Evolutionary conservation across 2,329 filamentous ascomycete genomes (phyloP).

Genomic region (Zymoseptoria tritici): DNA sequence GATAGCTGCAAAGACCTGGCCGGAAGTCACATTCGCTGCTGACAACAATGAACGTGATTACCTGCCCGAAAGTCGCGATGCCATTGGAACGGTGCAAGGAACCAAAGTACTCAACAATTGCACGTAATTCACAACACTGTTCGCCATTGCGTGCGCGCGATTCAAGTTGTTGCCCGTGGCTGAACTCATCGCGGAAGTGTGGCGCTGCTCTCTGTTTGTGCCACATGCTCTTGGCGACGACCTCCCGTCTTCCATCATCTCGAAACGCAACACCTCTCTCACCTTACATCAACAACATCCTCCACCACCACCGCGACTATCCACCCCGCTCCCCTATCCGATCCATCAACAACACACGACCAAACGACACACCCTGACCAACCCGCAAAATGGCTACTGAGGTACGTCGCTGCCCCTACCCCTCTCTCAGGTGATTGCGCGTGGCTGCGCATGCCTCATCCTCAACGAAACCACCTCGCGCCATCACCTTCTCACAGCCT

Average conservation of each 20-base stretch:
- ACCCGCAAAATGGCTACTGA: slow-evolving; percentile 50
- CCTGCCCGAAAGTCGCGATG: background rate
- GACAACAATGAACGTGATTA: background rate
- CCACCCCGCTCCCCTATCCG: background rate
- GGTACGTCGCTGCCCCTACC: slow-evolving; percentile 43
- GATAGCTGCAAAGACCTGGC: background rate
- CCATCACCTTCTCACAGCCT: background rate
- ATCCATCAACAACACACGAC: background rate
- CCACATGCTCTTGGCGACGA: background rate
- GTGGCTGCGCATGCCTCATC: slow-evolving; percentile 22
- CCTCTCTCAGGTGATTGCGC: slow-evolving; percentile 23
- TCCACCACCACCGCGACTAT: background rate
- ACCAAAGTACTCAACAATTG: background rate
- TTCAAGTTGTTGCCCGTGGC: background rate
- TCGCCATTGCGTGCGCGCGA: background rate
- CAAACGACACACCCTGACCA: background rate
- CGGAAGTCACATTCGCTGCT: background rate
- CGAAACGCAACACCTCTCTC: background rate
- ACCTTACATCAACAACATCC: slow-evolving; percentile 1
- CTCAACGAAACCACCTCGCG: slow-evolving; percentile 25
- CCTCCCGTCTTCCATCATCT: background rate
- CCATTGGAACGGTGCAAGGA: too few relatives aligned
- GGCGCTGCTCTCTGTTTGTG: background rate
- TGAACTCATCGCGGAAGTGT: background rate
- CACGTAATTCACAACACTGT: background rate